Evolutionary conservation across 345 rosid species (phyloP).

Genomic region (Acer campestre): DNA sequence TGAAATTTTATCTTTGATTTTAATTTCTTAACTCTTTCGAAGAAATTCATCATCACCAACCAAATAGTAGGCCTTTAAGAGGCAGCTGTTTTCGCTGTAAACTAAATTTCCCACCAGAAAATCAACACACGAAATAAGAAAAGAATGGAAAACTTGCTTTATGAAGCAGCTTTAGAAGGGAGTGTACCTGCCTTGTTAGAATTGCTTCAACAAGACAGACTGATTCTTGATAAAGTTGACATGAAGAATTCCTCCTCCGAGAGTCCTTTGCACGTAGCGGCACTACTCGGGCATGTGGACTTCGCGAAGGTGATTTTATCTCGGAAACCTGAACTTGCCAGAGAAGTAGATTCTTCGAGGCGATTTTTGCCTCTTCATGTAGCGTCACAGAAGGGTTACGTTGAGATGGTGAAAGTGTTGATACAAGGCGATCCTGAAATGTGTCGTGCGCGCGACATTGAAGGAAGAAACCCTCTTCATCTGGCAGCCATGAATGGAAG

Average conservation of each 20-base stretch:
- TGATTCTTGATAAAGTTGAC: constrained; percentile 14
- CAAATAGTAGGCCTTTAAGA: background rate
- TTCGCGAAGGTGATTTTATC: constrained; percentile 21
- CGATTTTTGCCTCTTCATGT: constrained; percentile 30
- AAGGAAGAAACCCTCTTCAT: constrained; percentile 35
- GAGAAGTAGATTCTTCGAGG: constrained; percentile 10
- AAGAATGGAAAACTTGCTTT: background rate
- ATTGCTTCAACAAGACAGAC: constrained; percentile 5
- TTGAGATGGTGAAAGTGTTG: constrained; percentile 27
- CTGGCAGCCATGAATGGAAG: constrained; percentile 31
- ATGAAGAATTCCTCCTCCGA: background rate
- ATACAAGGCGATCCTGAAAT: constrained; percentile 20
- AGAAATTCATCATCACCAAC: background rate
- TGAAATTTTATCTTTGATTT: background rate
- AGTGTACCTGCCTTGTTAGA: background rate
- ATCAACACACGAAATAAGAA: too few species aligned
- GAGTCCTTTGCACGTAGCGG: constrained; percentile 23
- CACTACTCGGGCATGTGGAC: constrained; percentile 26
- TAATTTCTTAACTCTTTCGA: background rate
- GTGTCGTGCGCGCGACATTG: constrained; percentile 19
- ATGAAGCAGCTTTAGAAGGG: constrained; percentile 15
- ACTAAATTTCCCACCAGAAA: too few species aligned
- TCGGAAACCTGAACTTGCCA: constrained; percentile 21
- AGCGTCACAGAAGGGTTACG: constrained; percentile 27
- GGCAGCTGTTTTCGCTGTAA: too few species aligned